Percentiles rank a stretch among this genome's conserved stretches.
These are phyloP conservation scores for Ustilago trichophora DNA, from an alignment of 1,284 basidiomycete genomes.

Conservation along the genomic window DNA sequence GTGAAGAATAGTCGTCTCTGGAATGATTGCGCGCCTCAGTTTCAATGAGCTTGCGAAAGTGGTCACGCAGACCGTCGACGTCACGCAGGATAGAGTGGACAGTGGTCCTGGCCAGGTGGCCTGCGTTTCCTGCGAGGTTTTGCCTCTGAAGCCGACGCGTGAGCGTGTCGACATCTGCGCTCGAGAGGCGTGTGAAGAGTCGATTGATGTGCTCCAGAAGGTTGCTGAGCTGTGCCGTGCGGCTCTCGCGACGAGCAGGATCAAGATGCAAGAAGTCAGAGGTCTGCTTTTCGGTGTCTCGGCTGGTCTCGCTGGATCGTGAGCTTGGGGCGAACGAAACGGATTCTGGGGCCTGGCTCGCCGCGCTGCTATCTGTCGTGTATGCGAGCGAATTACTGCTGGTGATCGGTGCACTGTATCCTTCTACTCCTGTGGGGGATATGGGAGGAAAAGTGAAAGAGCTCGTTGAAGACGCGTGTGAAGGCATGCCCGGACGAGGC, in stretches of 20 bases:
- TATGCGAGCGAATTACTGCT: slow-evolving; percentile 29
- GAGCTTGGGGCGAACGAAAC: slow-evolving; percentile 34
- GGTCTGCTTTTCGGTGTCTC: slow-evolving; percentile 30
- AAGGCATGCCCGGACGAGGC: not conserved
- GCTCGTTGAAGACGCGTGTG: slow-evolving; percentile 11
- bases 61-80: slow-evolving; percentile 75
- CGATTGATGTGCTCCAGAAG: slow-evolving; percentile 78
- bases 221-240: slow-evolving; percentile 69
- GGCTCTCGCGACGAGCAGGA: slow-evolving; percentile 44
- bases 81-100: slow-evolving; percentile 81
- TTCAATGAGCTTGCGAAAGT: slow-evolving; percentile 75
- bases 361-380: slow-evolving; percentile 36
- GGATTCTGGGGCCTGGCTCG: slow-evolving; percentile 36
- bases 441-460: slow-evolving; percentile 18
- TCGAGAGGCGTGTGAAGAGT: slow-evolving; percentile 76
- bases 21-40: slow-evolving; percentile 67
- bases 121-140: slow-evolving; percentile 83
- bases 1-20: slow-evolving; percentile 68
- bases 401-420: not conserved
- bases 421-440: slow-evolving; percentile 2
- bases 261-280: slow-evolving; percentile 31
- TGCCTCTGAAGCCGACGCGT: slow-evolving; percentile 90
- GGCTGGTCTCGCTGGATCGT: slow-evolving; percentile 41
- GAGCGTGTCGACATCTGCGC: slow-evolving; percentile 86
- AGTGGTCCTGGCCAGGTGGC: slow-evolving; percentile 85